Conservation (phyloP, 73 alveolate species). For the Breviolum minutum region DNA sequence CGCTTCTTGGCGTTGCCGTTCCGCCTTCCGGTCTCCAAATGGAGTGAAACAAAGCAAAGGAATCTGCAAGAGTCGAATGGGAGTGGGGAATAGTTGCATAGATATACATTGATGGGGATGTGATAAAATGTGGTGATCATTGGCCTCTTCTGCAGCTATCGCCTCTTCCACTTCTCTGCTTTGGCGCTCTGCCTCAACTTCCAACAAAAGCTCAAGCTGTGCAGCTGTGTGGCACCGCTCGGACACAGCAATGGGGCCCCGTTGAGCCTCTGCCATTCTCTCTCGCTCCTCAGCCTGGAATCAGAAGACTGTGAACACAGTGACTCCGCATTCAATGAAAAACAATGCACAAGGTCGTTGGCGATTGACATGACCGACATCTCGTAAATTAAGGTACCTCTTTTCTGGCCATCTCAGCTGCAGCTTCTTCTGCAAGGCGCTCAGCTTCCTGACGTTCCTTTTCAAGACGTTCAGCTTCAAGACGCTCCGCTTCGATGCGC, state of each 20-base stretch:
- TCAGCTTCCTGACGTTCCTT: not conserved
- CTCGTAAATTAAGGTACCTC: not conserved
- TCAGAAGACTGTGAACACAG: not conserved
- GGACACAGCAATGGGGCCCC: not conserved
- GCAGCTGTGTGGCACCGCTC: not conserved
- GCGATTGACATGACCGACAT: too few relatives aligned
- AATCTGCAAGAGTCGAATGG: too few relatives aligned
- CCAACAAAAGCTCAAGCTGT: not conserved
- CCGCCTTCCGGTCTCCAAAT: constrained; percentile 1
- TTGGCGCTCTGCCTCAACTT: not conserved
- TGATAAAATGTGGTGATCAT: not conserved
- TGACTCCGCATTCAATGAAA: not conserved
- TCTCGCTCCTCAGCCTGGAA: constrained; percentile 21
- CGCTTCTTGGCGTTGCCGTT: constrained; percentile 39
- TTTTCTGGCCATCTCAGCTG: not conserved
- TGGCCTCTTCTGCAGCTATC: constrained; percentile 28
- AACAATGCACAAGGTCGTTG: too few relatives aligned
- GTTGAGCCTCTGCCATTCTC: constrained; percentile 6
- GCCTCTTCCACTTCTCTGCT: not conserved
- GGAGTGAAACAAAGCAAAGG: too few relatives aligned
- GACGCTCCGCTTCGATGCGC: constrained; percentile 4
- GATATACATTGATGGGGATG: not conserved
- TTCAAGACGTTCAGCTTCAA: not conserved
- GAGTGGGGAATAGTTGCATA: not conserved
- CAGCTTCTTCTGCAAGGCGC: not conserved